Evolutionary conservation across 768 basidiomycete species (phyloP).

Genomic region (Mycena indigotica): DNA sequence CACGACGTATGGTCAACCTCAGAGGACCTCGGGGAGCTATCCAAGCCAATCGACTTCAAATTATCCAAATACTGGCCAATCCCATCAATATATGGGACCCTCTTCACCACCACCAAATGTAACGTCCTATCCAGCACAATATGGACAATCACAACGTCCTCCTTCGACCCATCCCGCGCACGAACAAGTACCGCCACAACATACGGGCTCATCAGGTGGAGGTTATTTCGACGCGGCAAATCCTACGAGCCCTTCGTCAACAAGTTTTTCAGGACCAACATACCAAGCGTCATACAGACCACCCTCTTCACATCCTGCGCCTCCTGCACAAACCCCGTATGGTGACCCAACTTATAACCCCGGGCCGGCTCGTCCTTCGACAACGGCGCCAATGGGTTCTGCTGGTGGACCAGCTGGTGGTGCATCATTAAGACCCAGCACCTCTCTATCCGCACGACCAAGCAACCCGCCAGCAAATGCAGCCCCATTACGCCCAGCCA

Average conservation of each 20-base stretch:
- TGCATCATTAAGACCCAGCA: not conserved
- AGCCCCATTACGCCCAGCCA: not conserved
- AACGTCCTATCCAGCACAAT: too few species aligned
- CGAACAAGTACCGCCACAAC: not conserved
- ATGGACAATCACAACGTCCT: too few species aligned
- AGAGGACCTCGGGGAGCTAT: too few species aligned
- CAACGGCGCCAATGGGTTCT: not conserved
- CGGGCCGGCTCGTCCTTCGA: not conserved
- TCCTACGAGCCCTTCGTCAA: not conserved
- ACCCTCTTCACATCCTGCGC: constrained; percentile 1
- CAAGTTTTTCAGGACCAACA: not conserved
- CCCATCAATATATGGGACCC: too few species aligned
- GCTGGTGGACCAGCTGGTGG: not conserved
- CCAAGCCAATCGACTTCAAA: too few species aligned
- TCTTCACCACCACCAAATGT: not conserved
- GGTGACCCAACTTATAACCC: not conserved
- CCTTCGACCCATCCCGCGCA: not conserved
- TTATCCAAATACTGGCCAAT: too few species aligned
- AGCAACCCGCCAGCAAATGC: not conserved
- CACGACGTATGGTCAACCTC: too few species aligned
- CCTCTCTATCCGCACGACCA: not conserved
- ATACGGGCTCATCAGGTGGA: not conserved
- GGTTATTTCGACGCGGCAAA: not conserved
- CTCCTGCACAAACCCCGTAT: constrained; percentile 9
- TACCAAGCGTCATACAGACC: too few species aligned